These are phyloP conservation scores for Thinopyrum elongatum DNA, from an alignment of 176 grass and related monocot genomes.

Conservation along the genomic window DNA sequence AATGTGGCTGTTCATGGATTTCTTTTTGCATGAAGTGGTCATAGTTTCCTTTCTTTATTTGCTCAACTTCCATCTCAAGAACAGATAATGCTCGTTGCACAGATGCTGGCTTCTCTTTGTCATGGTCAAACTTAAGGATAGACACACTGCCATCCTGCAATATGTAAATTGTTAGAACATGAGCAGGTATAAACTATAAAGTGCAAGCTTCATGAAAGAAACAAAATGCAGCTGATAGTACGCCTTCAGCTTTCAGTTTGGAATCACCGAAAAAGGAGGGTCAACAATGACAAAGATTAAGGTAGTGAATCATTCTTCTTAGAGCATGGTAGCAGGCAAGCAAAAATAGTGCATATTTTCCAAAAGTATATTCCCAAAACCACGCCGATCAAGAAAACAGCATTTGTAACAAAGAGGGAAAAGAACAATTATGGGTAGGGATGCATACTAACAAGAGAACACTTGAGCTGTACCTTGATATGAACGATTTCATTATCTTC, in stretches of 20 bases:
- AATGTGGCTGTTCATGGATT: constrained; percentile 96
- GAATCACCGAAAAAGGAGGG: not conserved
- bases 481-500: constrained; percentile 97
- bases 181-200: not conserved
- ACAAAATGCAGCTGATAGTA: not conserved
- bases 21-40: constrained; percentile 99
- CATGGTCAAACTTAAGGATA: constrained; percentile 81
- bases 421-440: not conserved
- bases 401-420: not conserved
- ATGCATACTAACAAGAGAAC: constrained; percentile 2
- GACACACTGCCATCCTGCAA: constrained; percentile 85
- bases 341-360: not conserved
- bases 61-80: constrained; percentile 97
- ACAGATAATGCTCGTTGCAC: constrained; percentile 94
- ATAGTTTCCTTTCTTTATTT: constrained; percentile 97
- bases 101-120: constrained; percentile 89
- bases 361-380: not conserved
- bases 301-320: constrained; percentile 9
- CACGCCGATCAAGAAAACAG: not conserved
- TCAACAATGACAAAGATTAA: not conserved
- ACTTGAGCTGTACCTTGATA: constrained; percentile 41
- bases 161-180: not conserved
- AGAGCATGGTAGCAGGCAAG: not conserved
- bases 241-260: not conserved
- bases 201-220: not conserved